Percentiles rank a stretch among this genome's conserved stretches.
Conservation (phyloP, 208 protist genomes). For the Leishmania aethiopica region DNA sequence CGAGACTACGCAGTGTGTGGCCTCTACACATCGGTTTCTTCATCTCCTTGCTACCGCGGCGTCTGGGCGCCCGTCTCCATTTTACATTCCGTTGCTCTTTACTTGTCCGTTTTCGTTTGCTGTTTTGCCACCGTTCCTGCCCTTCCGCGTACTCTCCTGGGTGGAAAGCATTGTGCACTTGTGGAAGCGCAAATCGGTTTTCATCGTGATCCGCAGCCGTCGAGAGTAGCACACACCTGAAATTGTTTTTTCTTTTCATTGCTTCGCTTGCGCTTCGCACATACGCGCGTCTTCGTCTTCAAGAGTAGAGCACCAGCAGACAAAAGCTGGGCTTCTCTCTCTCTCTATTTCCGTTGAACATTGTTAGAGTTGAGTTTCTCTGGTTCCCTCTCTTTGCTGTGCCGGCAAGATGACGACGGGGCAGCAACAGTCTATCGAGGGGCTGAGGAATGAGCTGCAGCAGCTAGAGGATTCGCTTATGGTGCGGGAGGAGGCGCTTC, state of each 20-base stretch:
- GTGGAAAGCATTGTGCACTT: neutral
- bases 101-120: neutral
- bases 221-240: neutral
- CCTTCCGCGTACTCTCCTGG: neutral
- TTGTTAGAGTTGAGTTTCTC: neutral
- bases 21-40: neutral
- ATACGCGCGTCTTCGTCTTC: neutral
- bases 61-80: neutral
- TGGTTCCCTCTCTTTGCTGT: neutral
- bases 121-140: neutral
- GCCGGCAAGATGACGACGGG: neutral
- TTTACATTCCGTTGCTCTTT: too few relatives aligned
- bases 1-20: neutral
- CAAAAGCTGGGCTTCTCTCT: neutral
- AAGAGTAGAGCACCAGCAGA: neutral
- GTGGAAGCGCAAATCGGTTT: neutral
- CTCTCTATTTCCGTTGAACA: neutral
- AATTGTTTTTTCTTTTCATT: neutral
- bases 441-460: slow-evolving; percentile 47
- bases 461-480: slow-evolving; percentile 46
- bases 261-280: neutral
- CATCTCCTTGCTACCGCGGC: too few relatives aligned
- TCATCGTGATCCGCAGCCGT: neutral
- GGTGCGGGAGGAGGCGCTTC: slow-evolving; percentile 22
- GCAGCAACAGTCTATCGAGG: slow-evolving; percentile 31